Percentiles rank a stretch among this genome's conserved stretches.
Conservation (phyloP, 768 basidiomycete species). For the Suillus tomentosus region DNA sequence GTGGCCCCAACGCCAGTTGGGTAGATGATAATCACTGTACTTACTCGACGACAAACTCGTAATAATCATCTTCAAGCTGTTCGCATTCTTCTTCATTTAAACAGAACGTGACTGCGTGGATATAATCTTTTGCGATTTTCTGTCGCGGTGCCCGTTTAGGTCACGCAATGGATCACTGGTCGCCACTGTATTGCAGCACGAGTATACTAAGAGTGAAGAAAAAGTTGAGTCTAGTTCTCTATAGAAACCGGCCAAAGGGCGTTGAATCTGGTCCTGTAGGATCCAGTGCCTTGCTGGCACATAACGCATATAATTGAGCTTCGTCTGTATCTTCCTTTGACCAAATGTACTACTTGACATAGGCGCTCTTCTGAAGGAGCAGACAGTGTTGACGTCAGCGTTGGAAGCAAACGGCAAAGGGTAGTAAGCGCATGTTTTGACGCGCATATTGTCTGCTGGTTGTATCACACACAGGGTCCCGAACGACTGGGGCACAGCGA, state of each 20-base stretch:
- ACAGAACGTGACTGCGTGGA: not conserved
- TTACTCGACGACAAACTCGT: conserved; percentile 6
- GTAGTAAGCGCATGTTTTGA: not conserved
- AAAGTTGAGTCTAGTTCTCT: not conserved
- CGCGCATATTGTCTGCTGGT: not conserved
- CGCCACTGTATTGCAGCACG: not conserved
- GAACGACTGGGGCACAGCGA: not conserved
- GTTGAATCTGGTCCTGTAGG: not conserved
- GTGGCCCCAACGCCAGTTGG: not conserved
- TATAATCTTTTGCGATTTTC: not conserved
- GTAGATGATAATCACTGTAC: conserved; percentile 6
- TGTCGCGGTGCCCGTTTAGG: not conserved
- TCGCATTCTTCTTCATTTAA: not conserved
- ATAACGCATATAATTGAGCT: not conserved
- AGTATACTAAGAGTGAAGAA: not conserved
- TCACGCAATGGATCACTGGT: not conserved
- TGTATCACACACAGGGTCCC: not conserved
- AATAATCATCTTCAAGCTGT: not conserved
- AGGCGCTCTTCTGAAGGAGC: not conserved
- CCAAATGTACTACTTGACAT: not conserved
- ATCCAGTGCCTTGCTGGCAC: not conserved
- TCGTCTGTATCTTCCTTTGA: not conserved
- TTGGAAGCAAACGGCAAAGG: not conserved
- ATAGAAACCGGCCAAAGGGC: not conserved
- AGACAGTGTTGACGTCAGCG: not conserved